A percentile compares a stretch with the other conserved stretches of the same genome.
Evolutionary conservation across 768 basidiomycete species (phyloP).

Genomic region (Suillus fuscotomentosus): DNA sequence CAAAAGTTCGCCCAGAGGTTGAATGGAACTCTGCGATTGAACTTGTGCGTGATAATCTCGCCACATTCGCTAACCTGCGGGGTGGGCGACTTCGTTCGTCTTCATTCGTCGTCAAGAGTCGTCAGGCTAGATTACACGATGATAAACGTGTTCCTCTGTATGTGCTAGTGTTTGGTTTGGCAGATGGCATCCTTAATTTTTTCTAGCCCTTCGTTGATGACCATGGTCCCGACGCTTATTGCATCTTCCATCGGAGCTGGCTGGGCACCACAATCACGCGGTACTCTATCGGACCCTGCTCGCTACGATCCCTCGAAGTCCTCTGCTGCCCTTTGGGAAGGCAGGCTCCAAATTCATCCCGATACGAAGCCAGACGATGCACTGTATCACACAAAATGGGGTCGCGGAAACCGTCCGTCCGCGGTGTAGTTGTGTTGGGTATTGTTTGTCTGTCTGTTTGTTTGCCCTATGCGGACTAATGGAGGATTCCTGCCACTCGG

Average conservation of each 20-base stretch:
- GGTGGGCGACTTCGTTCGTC: slow-evolving; percentile 88
- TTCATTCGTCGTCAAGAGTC: slow-evolving; percentile 80
- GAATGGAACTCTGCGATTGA: slow-evolving; percentile 81
- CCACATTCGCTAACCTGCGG: slow-evolving; percentile 77
- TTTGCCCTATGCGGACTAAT: not conserved
- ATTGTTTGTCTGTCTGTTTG: slow-evolving; percentile 1
- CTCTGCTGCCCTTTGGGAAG: slow-evolving; percentile 81
- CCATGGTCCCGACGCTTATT: slow-evolving; percentile 74
- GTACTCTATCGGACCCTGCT: slow-evolving; percentile 72
- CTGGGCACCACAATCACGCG: slow-evolving; percentile 54
- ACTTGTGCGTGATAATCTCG: slow-evolving; percentile 82
- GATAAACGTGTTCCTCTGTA: slow-evolving; percentile 44
- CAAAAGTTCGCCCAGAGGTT: slow-evolving; percentile 56
- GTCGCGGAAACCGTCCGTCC: slow-evolving; percentile 17
- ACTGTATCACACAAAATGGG: slow-evolving; percentile 33
- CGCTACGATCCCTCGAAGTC: slow-evolving; percentile 76
- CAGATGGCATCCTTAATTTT: slow-evolving; percentile 27
- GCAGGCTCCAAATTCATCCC: slow-evolving; percentile 85
- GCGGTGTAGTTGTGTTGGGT: not conserved
- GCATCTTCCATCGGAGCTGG: slow-evolving; percentile 72
- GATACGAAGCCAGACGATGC: slow-evolving; percentile 73
- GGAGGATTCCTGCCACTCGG: not conserved
- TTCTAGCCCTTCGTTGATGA: slow-evolving; percentile 65
- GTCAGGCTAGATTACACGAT: slow-evolving; percentile 56
- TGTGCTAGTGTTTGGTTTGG: slow-evolving; percentile 31